phyloP scores from a whole-genome alignment of 352 stramenopile species.

The Pelagophyceae sp. region DNA sequence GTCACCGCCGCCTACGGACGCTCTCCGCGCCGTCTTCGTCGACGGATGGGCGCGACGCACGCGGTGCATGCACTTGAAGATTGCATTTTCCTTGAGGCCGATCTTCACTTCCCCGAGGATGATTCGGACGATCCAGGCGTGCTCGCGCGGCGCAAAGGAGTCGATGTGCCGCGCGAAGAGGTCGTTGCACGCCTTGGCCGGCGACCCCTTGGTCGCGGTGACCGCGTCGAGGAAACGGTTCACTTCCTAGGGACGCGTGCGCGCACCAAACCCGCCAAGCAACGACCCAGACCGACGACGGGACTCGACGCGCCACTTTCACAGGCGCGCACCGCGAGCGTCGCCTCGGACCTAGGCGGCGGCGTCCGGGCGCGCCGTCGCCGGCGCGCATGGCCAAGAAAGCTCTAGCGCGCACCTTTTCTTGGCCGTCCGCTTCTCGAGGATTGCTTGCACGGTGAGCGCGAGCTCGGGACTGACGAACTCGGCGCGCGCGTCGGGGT shows the following conservation, averaged over 20 bases:
- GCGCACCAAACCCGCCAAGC: too few relatives aligned
- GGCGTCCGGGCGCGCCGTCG: too few relatives aligned
- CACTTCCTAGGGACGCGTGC: not conserved
- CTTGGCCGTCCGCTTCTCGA: not conserved
- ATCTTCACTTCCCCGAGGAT: not conserved
- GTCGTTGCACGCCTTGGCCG: not conserved
- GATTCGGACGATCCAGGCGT: constrained; percentile 12
- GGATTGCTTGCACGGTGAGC: not conserved
- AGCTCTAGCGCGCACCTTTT: too few relatives aligned
- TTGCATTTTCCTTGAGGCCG: not conserved
- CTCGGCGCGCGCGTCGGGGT: not conserved
- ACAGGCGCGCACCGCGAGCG: too few relatives aligned
- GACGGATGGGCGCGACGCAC: too few relatives aligned
- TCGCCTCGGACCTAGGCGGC: too few relatives aligned
- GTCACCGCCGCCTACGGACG: not conserved
- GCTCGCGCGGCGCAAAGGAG: not conserved
- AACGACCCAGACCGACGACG: too few relatives aligned
- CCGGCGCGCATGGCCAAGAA: too few relatives aligned
- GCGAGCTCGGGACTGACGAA: not conserved
- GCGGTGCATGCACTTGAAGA: not conserved
- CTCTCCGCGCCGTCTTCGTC: not conserved
- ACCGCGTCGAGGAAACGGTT: constrained; percentile 5
- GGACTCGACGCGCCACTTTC: too few relatives aligned
- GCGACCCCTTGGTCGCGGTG: not conserved
- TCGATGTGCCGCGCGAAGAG: not conserved